Conservation (phyloP, 495 filamentous ascomycete genomes). For the Rusavskia elegans region DNA sequence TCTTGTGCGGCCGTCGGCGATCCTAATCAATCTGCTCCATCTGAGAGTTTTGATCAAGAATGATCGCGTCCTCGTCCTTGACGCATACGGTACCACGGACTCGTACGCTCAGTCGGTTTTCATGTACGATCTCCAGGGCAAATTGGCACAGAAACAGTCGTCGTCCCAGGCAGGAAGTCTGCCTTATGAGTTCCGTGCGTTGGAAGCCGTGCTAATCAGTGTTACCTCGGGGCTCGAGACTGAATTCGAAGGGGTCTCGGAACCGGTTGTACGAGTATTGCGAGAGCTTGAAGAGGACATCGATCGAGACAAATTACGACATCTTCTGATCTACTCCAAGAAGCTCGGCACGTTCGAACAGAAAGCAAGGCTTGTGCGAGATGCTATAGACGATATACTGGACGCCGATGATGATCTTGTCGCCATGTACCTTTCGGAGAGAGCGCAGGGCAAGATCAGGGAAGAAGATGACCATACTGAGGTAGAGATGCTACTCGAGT, state of each 20-base stretch:
- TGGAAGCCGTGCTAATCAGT: slow-evolving; percentile 39
- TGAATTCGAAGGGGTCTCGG: slow-evolving; percentile 83
- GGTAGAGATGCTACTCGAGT: slow-evolving; percentile 90
- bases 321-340: slow-evolving; percentile 85
- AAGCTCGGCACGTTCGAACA: slow-evolving; percentile 94
- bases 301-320: slow-evolving; percentile 79
- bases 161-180: slow-evolving; percentile 32
- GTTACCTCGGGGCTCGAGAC: slow-evolving; percentile 76
- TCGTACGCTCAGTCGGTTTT: slow-evolving; percentile 92
- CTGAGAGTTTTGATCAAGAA: slow-evolving; percentile 87
- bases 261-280: slow-evolving; percentile 78
- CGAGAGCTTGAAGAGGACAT: slow-evolving; percentile 92
- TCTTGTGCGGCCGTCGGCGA: slow-evolving; percentile 82
- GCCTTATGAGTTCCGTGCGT: slow-evolving; percentile 47
- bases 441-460: slow-evolving; percentile 53
- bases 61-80: slow-evolving; percentile 85
- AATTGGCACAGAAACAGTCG: slow-evolving; percentile 38
- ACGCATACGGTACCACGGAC: slow-evolving; percentile 86
- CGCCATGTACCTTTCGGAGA: slow-evolving; percentile 87
- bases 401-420: slow-evolving; percentile 94
- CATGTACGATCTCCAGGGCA: slow-evolving; percentile 74
- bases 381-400: slow-evolving; percentile 90
- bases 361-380: slow-evolving; percentile 83
- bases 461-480: slow-evolving; percentile 87
- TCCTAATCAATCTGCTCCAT: slow-evolving; percentile 87